A percentile compares a stretch with the other conserved stretches of the same genome.
Conservation (phyloP, 495 filamentous ascomycete species). For the Monascus purpureus region DNA sequence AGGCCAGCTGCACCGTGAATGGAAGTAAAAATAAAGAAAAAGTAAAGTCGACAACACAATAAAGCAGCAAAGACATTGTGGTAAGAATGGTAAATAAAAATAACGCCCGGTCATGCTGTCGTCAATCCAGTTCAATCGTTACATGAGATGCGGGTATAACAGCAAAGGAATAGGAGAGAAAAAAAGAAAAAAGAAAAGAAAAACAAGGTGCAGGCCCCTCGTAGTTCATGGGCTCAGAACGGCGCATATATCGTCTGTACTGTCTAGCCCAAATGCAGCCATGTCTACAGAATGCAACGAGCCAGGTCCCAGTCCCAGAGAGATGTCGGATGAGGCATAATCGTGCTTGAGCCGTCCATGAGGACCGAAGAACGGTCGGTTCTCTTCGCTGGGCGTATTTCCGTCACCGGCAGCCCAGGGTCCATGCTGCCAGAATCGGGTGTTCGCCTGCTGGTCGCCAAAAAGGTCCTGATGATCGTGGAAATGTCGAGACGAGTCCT, state of each 20-base stretch:
- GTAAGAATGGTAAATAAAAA: slow-evolving; percentile 8
- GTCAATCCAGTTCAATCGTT: slow-evolving; percentile 33
- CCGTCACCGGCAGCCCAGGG: slow-evolving; percentile 35
- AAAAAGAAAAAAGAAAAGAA: slow-evolving; percentile 5
- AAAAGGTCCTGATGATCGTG: slow-evolving; percentile 34
- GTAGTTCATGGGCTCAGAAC: slow-evolving; percentile 25
- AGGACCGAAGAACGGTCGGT: slow-evolving; percentile 33
- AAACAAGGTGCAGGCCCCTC: slow-evolving; percentile 1
- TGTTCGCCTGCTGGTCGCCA: slow-evolving; percentile 35
- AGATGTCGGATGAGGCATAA: slow-evolving; percentile 36
- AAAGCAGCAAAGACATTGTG: slow-evolving; percentile 17
- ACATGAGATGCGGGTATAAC: slow-evolving; percentile 26
- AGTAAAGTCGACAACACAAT: slow-evolving; percentile 8
- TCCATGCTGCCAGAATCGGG: slow-evolving; percentile 34
- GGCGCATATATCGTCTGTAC: slow-evolving; percentile 22
- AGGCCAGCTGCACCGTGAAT: slow-evolving; percentile 21
- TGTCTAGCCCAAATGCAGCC: slow-evolving; percentile 33
- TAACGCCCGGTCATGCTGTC: slow-evolving; percentile 38
- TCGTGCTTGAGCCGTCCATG: slow-evolving; percentile 36
- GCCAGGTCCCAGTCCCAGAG: slow-evolving; percentile 29
- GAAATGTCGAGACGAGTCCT: slow-evolving; percentile 7
- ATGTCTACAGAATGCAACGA: slow-evolving; percentile 36
- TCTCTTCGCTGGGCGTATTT: slow-evolving; percentile 35
- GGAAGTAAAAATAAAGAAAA: slow-evolving; percentile 3
- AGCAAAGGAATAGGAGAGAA: slow-evolving; percentile 16